Evolutionary conservation across 2,329 filamentous ascomycete species (phyloP).

Genomic region (Xylaria sp.): DNA sequence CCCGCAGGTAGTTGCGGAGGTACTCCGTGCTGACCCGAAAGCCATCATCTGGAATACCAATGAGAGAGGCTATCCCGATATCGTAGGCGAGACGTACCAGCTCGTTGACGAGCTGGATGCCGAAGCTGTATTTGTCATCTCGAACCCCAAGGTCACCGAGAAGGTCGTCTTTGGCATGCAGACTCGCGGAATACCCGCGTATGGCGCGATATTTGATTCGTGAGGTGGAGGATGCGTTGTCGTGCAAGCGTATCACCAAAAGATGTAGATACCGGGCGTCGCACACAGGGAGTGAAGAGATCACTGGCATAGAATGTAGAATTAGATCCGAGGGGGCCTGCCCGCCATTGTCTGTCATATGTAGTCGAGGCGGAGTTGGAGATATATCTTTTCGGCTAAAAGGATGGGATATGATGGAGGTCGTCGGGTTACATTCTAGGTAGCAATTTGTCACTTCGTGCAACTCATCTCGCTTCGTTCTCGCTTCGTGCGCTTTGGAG

Average conservation of each 20-base stretch:
- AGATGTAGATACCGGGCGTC: not conserved
- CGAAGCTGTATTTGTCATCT: conserved; percentile 70
- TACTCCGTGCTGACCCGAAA: conserved; percentile 52
- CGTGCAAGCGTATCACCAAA: not conserved
- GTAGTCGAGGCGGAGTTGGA: not conserved
- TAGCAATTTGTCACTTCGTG: too few species aligned
- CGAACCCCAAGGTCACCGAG: conserved; percentile 63
- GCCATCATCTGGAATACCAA: conserved; percentile 66
- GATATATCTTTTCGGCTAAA: not conserved
- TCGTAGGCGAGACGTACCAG: conserved; percentile 47
- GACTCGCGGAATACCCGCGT: conserved; percentile 59
- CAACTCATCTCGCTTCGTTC: too few species aligned
- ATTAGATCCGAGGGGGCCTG: not conserved
- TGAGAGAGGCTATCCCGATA: conserved; percentile 53
- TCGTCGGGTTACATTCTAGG: not conserved
- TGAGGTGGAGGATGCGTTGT: not conserved
- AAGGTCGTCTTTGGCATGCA: conserved; percentile 67
- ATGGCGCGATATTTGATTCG: conserved; percentile 67
- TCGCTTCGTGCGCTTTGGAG: too few species aligned
- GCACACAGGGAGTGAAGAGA: not conserved
- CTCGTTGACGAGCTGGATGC: conserved; percentile 51
- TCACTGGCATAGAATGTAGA: not conserved
- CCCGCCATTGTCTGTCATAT: not conserved
- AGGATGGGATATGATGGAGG: not conserved
- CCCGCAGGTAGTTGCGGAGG: conserved; percentile 46